phyloP scores from a whole-genome alignment of 2,329 filamentous ascomycete genomes.

The Scleromitrula shiraiana region DNA sequence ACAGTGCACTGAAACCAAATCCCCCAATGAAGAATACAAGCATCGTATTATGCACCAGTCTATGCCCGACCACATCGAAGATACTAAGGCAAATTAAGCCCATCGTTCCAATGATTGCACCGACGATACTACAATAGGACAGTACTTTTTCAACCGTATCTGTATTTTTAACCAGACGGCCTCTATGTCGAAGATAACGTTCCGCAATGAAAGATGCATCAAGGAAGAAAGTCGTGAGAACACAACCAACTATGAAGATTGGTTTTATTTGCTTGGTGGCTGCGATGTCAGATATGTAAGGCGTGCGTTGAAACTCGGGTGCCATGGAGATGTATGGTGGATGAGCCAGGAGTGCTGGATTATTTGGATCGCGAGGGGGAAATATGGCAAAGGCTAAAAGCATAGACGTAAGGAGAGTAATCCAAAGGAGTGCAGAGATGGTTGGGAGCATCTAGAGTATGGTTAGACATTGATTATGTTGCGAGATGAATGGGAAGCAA shows the following conservation, averaged over 20 bases:
- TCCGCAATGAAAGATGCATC: conserved; percentile 75
- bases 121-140: conserved; percentile 52
- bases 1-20: conserved; percentile 76
- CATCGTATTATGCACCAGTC: conserved; percentile 64
- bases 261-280: conserved; percentile 55
- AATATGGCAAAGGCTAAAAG: background rate
- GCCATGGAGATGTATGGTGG: conserved; percentile 55
- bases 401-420: conserved; percentile 1
- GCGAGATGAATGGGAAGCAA: conserved; percentile 22
- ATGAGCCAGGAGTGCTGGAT: conserved; percentile 30
- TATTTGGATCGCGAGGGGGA: background rate
- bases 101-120: conserved; percentile 65
- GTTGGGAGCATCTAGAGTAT: conserved; percentile 5
- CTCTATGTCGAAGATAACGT: conserved; percentile 75
- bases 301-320: conserved; percentile 44
- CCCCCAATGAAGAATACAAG: conserved; percentile 76
- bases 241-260: conserved; percentile 66
- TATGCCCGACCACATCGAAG: conserved; percentile 72
- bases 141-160: conserved; percentile 55
- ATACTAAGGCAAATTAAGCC: conserved; percentile 78
- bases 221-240: conserved; percentile 68
- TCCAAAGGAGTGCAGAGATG: conserved; percentile 4
- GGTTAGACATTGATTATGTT: conserved; percentile 41
- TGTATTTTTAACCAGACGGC: conserved; percentile 68
- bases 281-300: conserved; percentile 65